A percentile compares a stretch with the other conserved stretches of the same genome.
phyloP scores from a whole-genome alignment of 2,329 filamentous ascomycete species.

The Thelonectria discophora region DNA sequence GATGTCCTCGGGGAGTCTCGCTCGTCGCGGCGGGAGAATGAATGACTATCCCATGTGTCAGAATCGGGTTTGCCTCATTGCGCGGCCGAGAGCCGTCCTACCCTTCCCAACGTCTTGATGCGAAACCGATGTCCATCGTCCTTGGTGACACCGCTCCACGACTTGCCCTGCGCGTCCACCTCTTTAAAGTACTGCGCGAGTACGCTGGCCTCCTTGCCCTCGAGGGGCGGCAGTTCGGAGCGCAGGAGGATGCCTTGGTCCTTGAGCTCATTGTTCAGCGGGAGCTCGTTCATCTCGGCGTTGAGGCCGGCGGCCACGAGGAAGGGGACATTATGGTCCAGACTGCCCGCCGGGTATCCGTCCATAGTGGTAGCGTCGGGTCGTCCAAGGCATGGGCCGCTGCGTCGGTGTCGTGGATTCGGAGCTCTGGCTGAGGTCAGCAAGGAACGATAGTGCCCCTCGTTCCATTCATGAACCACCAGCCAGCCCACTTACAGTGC shows the following conservation, averaged over 20 bases:
- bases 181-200: constrained; percentile 73
- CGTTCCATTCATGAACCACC: constrained; percentile 33
- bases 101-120: constrained; percentile 80
- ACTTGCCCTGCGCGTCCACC: constrained; percentile 69
- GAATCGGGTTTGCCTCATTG: constrained; percentile 32
- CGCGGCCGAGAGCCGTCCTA: constrained; percentile 57
- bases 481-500: constrained; percentile 38
- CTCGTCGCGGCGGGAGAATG: constrained; percentile 65
- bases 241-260: constrained; percentile 69
- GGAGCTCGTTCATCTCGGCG: constrained; percentile 51
- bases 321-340: constrained; percentile 87
- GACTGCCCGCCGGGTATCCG: constrained; percentile 79
- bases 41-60: constrained; percentile 56
- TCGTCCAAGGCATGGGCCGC: constrained; percentile 36
- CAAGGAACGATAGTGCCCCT: constrained; percentile 37
- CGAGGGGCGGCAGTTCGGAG: constrained; percentile 75
- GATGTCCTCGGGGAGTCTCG: constrained; percentile 61
- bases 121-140: constrained; percentile 68
- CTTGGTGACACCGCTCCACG: constrained; percentile 72
- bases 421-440: constrained; percentile 39
- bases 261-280: constrained; percentile 61
- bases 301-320: constrained; percentile 81
- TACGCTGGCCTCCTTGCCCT: constrained; percentile 69
- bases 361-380: constrained; percentile 66
- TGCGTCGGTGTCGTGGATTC: constrained; percentile 30